Conservation (phyloP, 1,284 basidiomycete species). For the Moniliophthora roreri region DNA sequence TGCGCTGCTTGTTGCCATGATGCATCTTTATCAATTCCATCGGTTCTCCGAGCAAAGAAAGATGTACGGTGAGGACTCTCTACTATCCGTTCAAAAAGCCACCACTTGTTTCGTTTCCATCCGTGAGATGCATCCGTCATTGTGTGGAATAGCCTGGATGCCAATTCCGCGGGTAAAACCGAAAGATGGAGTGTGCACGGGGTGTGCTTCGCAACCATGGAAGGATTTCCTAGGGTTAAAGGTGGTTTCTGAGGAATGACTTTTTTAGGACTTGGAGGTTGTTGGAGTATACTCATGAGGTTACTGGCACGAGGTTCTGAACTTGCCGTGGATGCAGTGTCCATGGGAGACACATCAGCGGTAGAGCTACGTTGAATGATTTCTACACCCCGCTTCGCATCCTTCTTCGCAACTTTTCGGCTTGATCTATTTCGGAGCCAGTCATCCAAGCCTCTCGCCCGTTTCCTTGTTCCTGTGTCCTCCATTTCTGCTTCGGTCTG, state of each 20-base stretch:
- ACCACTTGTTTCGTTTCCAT: conserved; percentile 83
- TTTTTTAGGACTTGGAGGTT: conserved; percentile 43
- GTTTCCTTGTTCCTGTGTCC: conserved; percentile 35
- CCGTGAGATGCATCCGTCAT: conserved; percentile 61
- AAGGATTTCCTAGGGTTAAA: conserved; percentile 53
- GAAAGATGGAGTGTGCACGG: conserved; percentile 77
- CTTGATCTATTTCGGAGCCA: conserved; percentile 4
- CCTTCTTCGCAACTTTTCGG: conserved; percentile 4
- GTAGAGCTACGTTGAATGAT: background rate
- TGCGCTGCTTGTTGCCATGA: conserved; percentile 64
- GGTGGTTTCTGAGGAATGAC: conserved; percentile 47
- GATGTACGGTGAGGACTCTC: conserved; percentile 84
- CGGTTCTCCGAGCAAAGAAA: conserved; percentile 63
- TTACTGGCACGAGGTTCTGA: conserved; percentile 31
- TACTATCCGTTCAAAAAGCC: conserved; percentile 78
- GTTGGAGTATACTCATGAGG: conserved; percentile 57
- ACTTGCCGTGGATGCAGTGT: background rate
- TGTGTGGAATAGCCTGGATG: conserved; percentile 67
- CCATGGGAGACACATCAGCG: conserved; percentile 6
- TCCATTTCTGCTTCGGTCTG: conserved; percentile 26
- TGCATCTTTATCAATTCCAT: conserved; percentile 40
- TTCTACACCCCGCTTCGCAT: conserved; percentile 1
- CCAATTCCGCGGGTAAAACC: conserved; percentile 68
- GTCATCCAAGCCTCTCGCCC: conserved; percentile 15
- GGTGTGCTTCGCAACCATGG: conserved; percentile 65